Evolutionary conservation across 2,329 filamentous ascomycete species (phyloP).

Genomic region (Epichloe elymi): DNA sequence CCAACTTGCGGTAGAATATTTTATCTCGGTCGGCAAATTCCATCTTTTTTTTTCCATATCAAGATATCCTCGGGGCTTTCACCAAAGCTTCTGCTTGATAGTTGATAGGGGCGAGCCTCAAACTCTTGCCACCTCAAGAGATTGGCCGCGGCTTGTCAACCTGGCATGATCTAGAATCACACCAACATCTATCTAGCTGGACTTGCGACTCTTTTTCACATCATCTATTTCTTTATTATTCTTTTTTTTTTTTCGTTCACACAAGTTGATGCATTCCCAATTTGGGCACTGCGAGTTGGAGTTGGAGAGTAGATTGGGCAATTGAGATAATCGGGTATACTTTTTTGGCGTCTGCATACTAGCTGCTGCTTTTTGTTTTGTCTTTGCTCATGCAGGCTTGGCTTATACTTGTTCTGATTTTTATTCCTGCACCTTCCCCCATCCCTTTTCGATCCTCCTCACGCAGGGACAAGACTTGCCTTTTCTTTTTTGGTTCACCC

Average conservation of each 20-base stretch:
- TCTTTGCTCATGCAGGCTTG: background rate
- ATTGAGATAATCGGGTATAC: conserved; percentile 1
- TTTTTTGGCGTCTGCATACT: conserved; percentile 10
- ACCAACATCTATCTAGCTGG: background rate
- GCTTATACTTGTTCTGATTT: background rate
- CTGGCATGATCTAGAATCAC: no score
- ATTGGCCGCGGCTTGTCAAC: no score
- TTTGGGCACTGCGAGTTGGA: conserved; percentile 1
- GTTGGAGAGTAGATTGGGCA: conserved; percentile 5
- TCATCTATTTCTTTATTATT: background rate
- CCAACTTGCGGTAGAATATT: no score
- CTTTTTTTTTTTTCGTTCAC: background rate
- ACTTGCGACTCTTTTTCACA: background rate
- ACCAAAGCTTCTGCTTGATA: background rate
- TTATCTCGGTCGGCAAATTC: no score
- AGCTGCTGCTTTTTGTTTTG: background rate
- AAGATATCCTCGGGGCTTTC: background rate
- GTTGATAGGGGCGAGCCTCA: background rate
- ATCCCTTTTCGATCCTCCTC: background rate
- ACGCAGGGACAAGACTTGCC: background rate
- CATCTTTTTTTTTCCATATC: background rate
- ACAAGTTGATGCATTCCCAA: background rate
- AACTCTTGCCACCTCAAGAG: background rate
- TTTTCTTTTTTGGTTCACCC: background rate
- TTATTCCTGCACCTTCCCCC: background rate